Percentiles rank a stretch among this genome's conserved stretches.
phyloP scores from a whole-genome alignment of 2,329 filamentous ascomycete species.

The Mycogone perniciosa region DNA sequence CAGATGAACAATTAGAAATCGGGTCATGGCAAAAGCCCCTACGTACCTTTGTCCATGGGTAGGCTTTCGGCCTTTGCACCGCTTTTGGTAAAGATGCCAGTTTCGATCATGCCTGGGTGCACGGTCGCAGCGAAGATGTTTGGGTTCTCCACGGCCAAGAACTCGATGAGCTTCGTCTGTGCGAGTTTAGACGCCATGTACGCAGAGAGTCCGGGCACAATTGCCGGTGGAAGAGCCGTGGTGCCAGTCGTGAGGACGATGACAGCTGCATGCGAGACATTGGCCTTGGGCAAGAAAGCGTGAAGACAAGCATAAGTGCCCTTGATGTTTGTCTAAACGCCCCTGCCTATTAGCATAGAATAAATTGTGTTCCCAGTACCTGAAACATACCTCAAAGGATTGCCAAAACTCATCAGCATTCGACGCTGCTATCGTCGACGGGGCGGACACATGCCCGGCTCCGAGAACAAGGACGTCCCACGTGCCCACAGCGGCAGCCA shows the following conservation, averaged over 20 bases:
- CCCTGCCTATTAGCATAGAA: neutral
- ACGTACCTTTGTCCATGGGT: constrained; percentile 18
- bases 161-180: constrained; percentile 20
- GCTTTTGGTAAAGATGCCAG: constrained; percentile 17
- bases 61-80: constrained; percentile 18
- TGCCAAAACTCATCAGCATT: constrained; percentile 18
- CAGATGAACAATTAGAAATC: neutral
- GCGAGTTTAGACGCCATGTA: constrained; percentile 9
- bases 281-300: constrained; percentile 7
- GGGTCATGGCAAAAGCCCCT: neutral
- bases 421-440: constrained; percentile 13
- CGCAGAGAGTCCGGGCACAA: constrained; percentile 13
- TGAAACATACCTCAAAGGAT: constrained; percentile 18
- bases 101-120: constrained; percentile 21
- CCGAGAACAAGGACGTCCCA: constrained; percentile 17
- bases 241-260: constrained; percentile 18
- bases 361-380: neutral
- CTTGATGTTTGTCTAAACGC: constrained; percentile 5
- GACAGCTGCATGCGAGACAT: constrained; percentile 13
- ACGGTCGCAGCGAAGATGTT: constrained; percentile 19
- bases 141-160: constrained; percentile 20
- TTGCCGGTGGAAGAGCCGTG: constrained; percentile 14
- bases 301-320: constrained; percentile 8
- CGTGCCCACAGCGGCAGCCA: constrained; percentile 12
- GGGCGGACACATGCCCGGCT: constrained; percentile 13